Evolutionary conservation across 2,329 filamentous ascomycete genomes (phyloP), one percentile per base, ranked within the genome.

Genomic region (Phaeosphaeriaceae sp.): DNA sequence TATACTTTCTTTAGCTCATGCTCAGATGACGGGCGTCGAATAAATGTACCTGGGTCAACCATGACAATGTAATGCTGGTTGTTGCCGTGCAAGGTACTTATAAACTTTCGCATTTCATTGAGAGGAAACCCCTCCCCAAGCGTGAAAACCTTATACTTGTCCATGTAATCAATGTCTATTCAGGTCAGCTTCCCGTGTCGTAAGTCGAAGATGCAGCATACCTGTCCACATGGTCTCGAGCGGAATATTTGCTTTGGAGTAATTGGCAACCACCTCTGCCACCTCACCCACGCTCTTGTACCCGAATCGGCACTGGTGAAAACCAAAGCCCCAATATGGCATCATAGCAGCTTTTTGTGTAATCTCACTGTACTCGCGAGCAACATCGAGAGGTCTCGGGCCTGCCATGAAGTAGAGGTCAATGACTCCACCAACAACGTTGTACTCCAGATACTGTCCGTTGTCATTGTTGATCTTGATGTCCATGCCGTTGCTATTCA

Each of bases 381-480:
- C 75, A 21, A 82, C 82, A 42, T 81, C 77, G 17, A 78, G 77
- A 0, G 82, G 82, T 10, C 73, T 66, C 1, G 82, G 81, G 1
- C 82, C 82, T 22, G 80, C 76, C 42, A 84, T 60, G 68, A 84
- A 84, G 70, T 84, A 84, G 7, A 84, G 74, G 74, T 93, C 91
- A 7, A 94, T 73, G 19, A 93, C 84, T n/a, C 91, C 91, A 11
- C 91, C 91, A 0, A 93, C 80, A 0, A 86, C 86, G 72, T 93
- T 92, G 78, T 93, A 94, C 74, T 93, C 90, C 3, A 94, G 83
- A 60, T 88, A 91, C 71, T 93, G 88, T 6, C 85, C 83, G 22
- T 81, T 77, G 3, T 86, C 85, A 59, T 87, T 85, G 72, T 92
- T 85, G 75, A 93, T 88, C 66, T 89, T 89, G 71, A 93, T 82